phyloP scores from a whole-genome alignment of 345 rosid genomes.

The Linum usitatissimum region DNA sequence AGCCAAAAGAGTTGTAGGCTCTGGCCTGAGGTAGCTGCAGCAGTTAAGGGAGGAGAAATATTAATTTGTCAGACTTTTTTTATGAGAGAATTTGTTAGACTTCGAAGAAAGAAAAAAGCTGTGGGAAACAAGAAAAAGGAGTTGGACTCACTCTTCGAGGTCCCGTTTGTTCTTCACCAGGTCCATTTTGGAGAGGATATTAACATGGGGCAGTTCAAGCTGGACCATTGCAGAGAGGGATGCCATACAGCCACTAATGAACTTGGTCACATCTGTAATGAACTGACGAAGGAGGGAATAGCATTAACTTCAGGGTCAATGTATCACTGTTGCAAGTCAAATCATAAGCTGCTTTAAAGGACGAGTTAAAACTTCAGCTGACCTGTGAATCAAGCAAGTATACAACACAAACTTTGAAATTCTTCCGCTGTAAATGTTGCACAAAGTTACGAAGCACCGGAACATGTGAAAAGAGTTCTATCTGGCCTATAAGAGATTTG shows the following conservation, averaged over 20 bases:
- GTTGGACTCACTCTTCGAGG: conserved; percentile 44
- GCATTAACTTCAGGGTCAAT: background rate
- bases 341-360: background rate
- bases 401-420: conserved; percentile 75
- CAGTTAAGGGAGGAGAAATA: conserved; percentile 8
- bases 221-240: conserved; percentile 95
- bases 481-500: conserved; percentile 48
- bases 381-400: conserved; percentile 96
- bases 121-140: background rate
- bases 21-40: conserved; percentile 72
- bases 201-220: conserved; percentile 84
- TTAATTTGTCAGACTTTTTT: conserved; percentile 6
- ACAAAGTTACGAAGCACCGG: conserved; percentile 83
- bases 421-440: conserved; percentile 70
- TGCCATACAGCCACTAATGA: conserved; percentile 90
- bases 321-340: background rate
- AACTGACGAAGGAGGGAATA: conserved; percentile 33
- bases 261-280: conserved; percentile 80
- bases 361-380: conserved; percentile 11
- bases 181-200: conserved; percentile 89
- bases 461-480: conserved; percentile 84
- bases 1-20: conserved; percentile 50
- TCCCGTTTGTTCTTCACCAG: conserved; percentile 63
- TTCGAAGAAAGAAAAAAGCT: background rate
- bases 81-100: background rate